Percentiles rank a stretch among this genome's conserved stretches.
These are phyloP conservation scores for Sporothrix phasma DNA, from an alignment of 2,329 filamentous ascomycete species.

Conservation along the genomic window DNA sequence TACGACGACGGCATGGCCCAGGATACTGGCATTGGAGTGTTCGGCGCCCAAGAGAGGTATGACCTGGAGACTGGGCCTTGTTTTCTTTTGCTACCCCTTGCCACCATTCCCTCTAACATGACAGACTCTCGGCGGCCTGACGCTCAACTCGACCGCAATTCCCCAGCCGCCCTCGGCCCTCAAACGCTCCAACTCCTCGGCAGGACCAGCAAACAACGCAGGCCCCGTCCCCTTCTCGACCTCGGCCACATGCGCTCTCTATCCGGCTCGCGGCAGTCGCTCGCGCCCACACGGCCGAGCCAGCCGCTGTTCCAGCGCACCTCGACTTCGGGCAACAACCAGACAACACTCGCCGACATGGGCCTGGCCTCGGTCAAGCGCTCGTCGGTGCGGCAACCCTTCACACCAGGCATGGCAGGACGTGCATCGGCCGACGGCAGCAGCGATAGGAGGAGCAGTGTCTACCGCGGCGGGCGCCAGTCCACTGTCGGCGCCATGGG, in stretches of 20 bases:
- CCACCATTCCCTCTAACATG: not conserved
- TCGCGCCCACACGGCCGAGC: slow-evolving; percentile 70
- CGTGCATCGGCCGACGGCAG: slow-evolving; percentile 38
- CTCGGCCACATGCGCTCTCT: slow-evolving; percentile 67
- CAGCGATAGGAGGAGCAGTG: slow-evolving; percentile 65
- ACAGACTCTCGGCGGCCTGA: slow-evolving; percentile 79
- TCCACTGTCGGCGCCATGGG: slow-evolving; percentile 60
- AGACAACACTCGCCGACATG: slow-evolving; percentile 44
- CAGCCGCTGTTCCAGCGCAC: slow-evolving; percentile 81
- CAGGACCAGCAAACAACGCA: slow-evolving; percentile 44
- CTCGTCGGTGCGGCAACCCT: slow-evolving; percentile 67
- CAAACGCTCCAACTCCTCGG: slow-evolving; percentile 79
- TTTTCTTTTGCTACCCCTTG: slow-evolving; percentile 1
- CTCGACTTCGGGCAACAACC: slow-evolving; percentile 65
- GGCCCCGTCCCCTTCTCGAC: slow-evolving; percentile 47
- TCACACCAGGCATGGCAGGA: slow-evolving; percentile 44
- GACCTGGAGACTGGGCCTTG: slow-evolving; percentile 13
- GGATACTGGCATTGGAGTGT: slow-evolving; percentile 81
- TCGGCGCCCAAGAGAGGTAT: slow-evolving; percentile 81
- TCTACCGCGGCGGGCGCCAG: slow-evolving; percentile 56
- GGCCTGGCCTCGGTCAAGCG: slow-evolving; percentile 78
- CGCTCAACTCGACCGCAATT: slow-evolving; percentile 64
- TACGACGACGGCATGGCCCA: slow-evolving; percentile 58
- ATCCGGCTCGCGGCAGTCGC: slow-evolving; percentile 75
- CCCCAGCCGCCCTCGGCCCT: slow-evolving; percentile 87